phyloP scores from a whole-genome alignment of 2,329 filamentous ascomycete genomes.

The Aspergillus jensenii region DNA sequence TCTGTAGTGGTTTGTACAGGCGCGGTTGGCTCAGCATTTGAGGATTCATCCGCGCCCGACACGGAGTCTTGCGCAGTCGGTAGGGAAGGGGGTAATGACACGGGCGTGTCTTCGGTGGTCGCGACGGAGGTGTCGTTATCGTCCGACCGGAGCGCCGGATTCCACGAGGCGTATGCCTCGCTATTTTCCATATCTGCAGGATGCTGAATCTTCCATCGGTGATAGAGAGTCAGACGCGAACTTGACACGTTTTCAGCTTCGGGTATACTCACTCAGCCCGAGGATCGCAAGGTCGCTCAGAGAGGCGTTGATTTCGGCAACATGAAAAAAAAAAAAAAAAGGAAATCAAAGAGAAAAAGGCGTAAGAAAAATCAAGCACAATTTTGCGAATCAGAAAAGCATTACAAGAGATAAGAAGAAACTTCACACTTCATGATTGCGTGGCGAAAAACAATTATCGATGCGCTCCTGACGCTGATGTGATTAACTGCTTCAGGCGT shows the following conservation, averaged over 20 bases:
- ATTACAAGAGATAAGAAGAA: constrained; percentile 4
- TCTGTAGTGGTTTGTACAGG: background rate
- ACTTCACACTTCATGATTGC: constrained; percentile 5
- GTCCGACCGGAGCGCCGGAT: constrained; percentile 55
- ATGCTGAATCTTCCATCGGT: constrained; percentile 9
- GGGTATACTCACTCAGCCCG: constrained; percentile 2
- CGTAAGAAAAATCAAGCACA: background rate
- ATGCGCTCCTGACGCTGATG: constrained; percentile 4
- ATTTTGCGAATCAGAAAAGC: constrained; percentile 1
- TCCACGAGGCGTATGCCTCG: constrained; percentile 47
- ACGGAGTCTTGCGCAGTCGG: background rate
- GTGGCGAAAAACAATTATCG: constrained; percentile 7
- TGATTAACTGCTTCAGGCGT: background rate
- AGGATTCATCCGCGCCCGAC: background rate
- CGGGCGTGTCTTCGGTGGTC: constrained; percentile 3
- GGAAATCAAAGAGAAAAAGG: background rate
- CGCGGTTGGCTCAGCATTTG: background rate
- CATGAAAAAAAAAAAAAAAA: background rate
- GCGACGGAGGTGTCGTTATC: constrained; percentile 18
- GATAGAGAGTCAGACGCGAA: constrained; percentile 9
- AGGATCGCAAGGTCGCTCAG: constrained; percentile 3
- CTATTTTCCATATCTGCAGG: constrained; percentile 25
- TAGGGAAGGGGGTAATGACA: background rate
- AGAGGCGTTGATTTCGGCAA: constrained; percentile 3
- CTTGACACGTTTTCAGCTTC: constrained; percentile 4